Percentiles rank a stretch among this genome's conserved stretches.
phyloP scores from a whole-genome alignment of 805 yeast species.

The Lipomyces lipofer region DNA sequence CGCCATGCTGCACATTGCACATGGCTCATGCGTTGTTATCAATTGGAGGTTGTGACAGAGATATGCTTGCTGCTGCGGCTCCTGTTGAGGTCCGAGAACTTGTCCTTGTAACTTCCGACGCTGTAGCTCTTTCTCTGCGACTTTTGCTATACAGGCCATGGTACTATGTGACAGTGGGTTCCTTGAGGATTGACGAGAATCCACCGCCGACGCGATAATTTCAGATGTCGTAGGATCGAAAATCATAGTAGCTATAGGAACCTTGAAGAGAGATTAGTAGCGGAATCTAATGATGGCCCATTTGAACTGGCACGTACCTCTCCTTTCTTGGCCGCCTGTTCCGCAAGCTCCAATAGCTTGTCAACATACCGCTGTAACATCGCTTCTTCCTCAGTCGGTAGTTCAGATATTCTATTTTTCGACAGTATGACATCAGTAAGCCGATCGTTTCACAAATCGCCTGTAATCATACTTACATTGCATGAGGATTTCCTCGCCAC shows the following conservation, averaged over 20 bases:
- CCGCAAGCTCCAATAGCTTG: conserved; percentile 35
- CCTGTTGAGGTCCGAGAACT: background rate
- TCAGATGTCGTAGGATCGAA: conserved; percentile 55
- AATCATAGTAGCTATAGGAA: conserved; percentile 61
- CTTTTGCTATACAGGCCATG: conserved; percentile 65
- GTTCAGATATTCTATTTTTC: conserved; percentile 53
- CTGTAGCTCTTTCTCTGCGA: conserved; percentile 57
- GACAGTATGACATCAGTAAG: conserved; percentile 53
- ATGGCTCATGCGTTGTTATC: conserved; percentile 92
- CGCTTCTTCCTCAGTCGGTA: conserved; percentile 49
- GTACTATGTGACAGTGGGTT: conserved; percentile 72
- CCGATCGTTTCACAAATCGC: background rate
- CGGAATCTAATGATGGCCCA: background rate
- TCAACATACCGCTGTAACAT: conserved; percentile 43
- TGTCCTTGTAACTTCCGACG: conserved; percentile 40
- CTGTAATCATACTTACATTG: conserved; percentile 29
- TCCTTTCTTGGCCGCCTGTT: conserved; percentile 24
- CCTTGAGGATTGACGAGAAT: conserved; percentile 41
- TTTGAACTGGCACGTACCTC: conserved; percentile 5
- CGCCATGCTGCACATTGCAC: conserved; percentile 97
- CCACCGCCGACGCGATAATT: conserved; percentile 45
- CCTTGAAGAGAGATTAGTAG: conserved; percentile 10
- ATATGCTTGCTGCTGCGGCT: conserved; percentile 44
- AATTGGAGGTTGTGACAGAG: conserved; percentile 76
- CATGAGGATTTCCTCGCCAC: conserved; percentile 86